Evolutionary conservation across 805 yeast species (phyloP).

Genomic region (Wickerhamiella lipophila): DNA sequence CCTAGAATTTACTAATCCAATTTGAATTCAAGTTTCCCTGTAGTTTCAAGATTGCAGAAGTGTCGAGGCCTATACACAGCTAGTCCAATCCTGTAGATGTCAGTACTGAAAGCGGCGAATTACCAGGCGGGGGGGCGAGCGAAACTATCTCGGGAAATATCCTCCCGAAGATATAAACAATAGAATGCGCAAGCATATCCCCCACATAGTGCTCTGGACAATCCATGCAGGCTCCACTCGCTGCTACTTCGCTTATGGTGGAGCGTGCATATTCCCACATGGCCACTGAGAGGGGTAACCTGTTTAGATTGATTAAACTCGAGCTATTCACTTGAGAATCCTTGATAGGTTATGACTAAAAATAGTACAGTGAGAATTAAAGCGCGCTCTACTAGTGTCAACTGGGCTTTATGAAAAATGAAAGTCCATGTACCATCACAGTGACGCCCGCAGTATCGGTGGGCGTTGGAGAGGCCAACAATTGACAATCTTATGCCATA

Average conservation of each 20-base stretch:
- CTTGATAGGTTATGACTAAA: neutral
- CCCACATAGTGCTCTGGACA: neutral
- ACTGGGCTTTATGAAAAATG: no score
- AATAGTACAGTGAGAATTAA: no score
- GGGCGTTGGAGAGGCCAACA: no score
- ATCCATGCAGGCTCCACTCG: neutral
- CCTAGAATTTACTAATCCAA: neutral
- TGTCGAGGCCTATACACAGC: neutral
- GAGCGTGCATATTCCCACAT: neutral
- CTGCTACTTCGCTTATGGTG: constrained; percentile 2
- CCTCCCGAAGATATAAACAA: no score
- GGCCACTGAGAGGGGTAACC: neutral
- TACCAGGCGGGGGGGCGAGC: no score
- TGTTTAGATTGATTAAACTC: neutral
- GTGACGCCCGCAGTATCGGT: neutral
- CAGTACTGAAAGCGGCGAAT: no score
- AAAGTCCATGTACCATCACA: neutral
- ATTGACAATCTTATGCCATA: no score
- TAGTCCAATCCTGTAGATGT: no score
- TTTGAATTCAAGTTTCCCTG: neutral
- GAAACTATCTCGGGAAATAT: no score
- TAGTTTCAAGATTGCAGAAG: neutral
- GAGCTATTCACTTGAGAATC: neutral
- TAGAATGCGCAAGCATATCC: neutral
- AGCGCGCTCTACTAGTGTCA: no score